Base-by-base conservation (phyloP, 768 basidiomycete genomes). In the Naganishia vaughanmartiniae region DNA sequence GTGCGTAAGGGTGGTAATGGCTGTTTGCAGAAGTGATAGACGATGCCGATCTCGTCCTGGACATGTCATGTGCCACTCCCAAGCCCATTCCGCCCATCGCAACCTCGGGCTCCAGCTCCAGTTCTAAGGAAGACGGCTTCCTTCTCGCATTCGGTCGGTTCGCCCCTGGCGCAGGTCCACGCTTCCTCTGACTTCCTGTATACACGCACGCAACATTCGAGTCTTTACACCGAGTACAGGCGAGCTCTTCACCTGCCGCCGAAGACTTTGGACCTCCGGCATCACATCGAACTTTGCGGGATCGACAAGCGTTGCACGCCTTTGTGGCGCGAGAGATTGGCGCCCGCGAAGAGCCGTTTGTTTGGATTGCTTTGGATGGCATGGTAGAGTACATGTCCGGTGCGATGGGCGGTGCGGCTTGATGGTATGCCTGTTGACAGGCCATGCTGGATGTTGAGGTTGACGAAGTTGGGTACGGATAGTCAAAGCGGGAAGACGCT, bases 291-390 rank as follows among this genome's bases (percentile, higher is more conserved):
- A 80, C 79, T 66, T 80, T 80, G 7, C 79, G 57, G 51, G 69
- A 71, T 39, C 79, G 54, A 58, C 79, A 80, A 19, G 79, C 77
- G 65, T 80, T 80, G 68, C 79, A 80, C 19, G 79, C 79, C 54
- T 80, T 80, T 19, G 79, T 80, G 0, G 78, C 79, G 4, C 79
- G 70, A 21, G 75, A 77, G 24, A 80, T 80, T 0, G 79, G 79
- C 17, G 76, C 76, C 48, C 79, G 63, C 14, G 73, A 73, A 1
- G 65, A 66, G 30, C 46, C 51, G 42, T 55, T 45, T 1, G 66
- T 51, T 31, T 67, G 66, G 10, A 67, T 63, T 4, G 60, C 60
- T 28, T 63, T 63, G 36, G 60, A 63, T 19, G 60, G 60, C 60
- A 63, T 63, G 24, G 60, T 63, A 14, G 60, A 63, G 24, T 63